Conservation (phyloP, 2,329 filamentous ascomycete species). For the Pseudogymnoascus sp. region DNA sequence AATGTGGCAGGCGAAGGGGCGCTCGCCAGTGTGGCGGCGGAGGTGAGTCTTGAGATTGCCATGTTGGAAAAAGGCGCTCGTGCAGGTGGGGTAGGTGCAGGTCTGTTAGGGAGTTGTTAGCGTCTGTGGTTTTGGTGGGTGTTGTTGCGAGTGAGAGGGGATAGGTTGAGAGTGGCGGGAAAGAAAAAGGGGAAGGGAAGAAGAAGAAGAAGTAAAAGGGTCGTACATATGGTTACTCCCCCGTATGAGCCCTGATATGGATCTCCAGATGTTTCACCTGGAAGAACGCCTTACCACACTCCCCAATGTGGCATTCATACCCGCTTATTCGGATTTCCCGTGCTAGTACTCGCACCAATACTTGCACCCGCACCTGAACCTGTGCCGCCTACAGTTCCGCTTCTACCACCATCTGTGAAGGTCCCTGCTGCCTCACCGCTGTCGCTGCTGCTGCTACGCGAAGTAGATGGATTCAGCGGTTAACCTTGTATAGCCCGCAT, state of each 20-base stretch:
- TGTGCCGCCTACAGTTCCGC: too few relatives aligned
- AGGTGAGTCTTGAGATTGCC: slow-evolving; percentile 91
- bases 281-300: slow-evolving; percentile 74
- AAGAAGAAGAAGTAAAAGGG: neutral
- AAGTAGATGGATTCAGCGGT: too few relatives aligned
- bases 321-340: slow-evolving; percentile 32
- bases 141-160: too few relatives aligned
- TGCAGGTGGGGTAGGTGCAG: slow-evolving; percentile 67
- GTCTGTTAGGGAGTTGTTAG: slow-evolving; percentile 10
- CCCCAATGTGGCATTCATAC: slow-evolving; percentile 66
- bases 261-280: slow-evolving; percentile 93
- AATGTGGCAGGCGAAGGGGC: slow-evolving; percentile 70
- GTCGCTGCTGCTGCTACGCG: too few relatives aligned
- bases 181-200: too few relatives aligned
- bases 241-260: slow-evolving; percentile 81
- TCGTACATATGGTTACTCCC: slow-evolving; percentile 74
- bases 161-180: too few relatives aligned
- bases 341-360: too few relatives aligned
- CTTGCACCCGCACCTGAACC: too few relatives aligned
- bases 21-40: slow-evolving; percentile 79
- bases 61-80: slow-evolving; percentile 74
- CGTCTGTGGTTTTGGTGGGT: neutral
- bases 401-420: too few relatives aligned
- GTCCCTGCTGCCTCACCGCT: too few relatives aligned
- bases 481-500: too few relatives aligned